phyloP scores from a whole-genome alignment of 2,329 filamentous ascomycete species.

The Colletotrichum viniferum region DNA sequence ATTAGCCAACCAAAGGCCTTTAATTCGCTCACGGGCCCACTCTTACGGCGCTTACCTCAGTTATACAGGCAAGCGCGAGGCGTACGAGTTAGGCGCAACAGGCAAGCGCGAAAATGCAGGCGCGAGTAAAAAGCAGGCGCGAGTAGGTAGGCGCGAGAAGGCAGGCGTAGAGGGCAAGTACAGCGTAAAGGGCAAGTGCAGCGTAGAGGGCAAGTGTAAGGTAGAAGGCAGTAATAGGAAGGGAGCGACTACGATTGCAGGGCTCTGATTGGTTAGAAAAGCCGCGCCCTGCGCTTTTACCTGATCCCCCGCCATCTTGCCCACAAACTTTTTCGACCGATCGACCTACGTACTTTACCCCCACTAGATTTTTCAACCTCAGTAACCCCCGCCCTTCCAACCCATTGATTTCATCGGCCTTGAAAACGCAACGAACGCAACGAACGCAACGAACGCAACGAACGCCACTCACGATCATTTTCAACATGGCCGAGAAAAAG shows the following conservation, averaged over 20 bases:
- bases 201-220: no score
- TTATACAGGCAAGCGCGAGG: background rate
- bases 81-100: background rate
- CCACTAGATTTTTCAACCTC: no score
- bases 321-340: no score
- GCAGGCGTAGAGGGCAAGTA: background rate
- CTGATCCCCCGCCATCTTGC: background rate
- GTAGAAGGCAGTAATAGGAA: no score
- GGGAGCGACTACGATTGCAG: no score
- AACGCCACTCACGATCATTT: background rate
- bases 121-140: no score
- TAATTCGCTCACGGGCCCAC: background rate
- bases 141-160: background rate
- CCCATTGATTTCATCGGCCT: background rate
- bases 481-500: conserved; percentile 22
- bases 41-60: background rate
- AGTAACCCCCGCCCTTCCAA: no score
- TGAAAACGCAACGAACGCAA: background rate
- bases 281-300: background rate
- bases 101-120: background rate
- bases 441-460: background rate
- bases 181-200: no score
- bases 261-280: background rate
- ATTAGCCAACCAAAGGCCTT: background rate
- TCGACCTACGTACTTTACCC: no score